Conservation (phyloP, 2,329 filamentous ascomycete species). For the Ploettnerulaceae sp. region DNA sequence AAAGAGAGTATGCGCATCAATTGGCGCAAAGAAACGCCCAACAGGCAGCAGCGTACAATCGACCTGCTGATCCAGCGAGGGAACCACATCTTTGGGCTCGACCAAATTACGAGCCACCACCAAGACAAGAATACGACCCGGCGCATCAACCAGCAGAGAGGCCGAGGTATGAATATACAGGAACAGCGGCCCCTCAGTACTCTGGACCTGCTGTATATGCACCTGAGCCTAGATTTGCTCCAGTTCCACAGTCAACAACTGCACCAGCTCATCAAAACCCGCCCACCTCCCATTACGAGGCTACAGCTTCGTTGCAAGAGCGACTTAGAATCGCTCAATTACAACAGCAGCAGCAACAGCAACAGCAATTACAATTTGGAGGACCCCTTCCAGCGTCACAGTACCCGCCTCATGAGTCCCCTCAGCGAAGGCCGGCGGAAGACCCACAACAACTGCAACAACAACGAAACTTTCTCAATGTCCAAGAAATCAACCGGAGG, state of each 20-base stretch:
- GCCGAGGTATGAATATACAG: constrained; percentile 27
- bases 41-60: constrained; percentile 19
- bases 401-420: constrained; percentile 42
- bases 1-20: constrained; percentile 25
- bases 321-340: constrained; percentile 34
- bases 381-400: constrained; percentile 40
- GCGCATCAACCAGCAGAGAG: constrained; percentile 17
- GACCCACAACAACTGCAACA: constrained; percentile 51
- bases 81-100: constrained; percentile 30
- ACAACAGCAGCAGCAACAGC: constrained; percentile 36
- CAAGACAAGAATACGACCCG: constrained; percentile 18
- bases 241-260: constrained; percentile 35
- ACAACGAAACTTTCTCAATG: constrained; percentile 63
- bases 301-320: constrained; percentile 18
- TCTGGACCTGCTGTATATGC: constrained; percentile 29
- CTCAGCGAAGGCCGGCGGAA: constrained; percentile 42
- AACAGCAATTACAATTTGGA: constrained; percentile 32
- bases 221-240: constrained; percentile 29
- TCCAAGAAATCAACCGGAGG: constrained; percentile 71
- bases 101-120: constrained; percentile 24
- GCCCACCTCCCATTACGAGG: constrained; percentile 33
- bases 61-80: constrained; percentile 28
- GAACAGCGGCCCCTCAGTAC: constrained; percentile 22
- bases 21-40: constrained; percentile 25
- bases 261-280: constrained; percentile 33